Percentiles rank a stretch among this genome's conserved stretches.
phyloP scores from a whole-genome alignment of 208 protist species.

The Acanthamoeba lenticulata region DNA sequence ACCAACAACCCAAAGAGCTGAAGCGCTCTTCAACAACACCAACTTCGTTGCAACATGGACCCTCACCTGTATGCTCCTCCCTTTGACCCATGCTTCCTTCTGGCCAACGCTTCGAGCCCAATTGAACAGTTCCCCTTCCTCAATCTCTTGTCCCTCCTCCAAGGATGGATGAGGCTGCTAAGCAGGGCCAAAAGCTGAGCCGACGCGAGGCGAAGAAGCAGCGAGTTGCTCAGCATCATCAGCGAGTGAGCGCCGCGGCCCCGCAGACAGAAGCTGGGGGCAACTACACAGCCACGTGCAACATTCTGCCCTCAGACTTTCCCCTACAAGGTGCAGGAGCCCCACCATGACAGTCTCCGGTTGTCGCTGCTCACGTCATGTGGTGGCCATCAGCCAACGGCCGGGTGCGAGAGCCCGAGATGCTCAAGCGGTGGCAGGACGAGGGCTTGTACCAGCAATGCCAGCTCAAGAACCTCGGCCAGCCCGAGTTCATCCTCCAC shows the following conservation, averaged over 20 bases:
- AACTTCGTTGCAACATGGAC: too few species aligned
- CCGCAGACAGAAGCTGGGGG: not conserved
- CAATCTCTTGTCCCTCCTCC: too few species aligned
- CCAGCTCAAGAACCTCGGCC: not conserved
- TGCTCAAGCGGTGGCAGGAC: conserved; percentile 64
- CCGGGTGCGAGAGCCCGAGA: conserved; percentile 9
- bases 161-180: too few species aligned
- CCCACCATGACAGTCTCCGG: not conserved
- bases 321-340: not conserved
- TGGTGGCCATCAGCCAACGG: not conserved
- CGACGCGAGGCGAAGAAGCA: not conserved
- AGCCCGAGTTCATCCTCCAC: conserved; percentile 75
- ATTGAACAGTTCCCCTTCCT: too few species aligned
- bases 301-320: not conserved
- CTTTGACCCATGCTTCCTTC: too few species aligned
- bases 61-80: too few species aligned
- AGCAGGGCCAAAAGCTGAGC: not conserved
- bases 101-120: too few species aligned
- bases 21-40: too few species aligned
- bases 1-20: too few species aligned
- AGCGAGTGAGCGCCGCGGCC: not conserved
- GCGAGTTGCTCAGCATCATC: not conserved
- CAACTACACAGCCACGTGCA: not conserved
- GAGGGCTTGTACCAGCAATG: not conserved
- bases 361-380: not conserved